Evolutionary conservation across 257 asterid genomes (phyloP).

Genomic region (Salvia miltiorrhiza): DNA sequence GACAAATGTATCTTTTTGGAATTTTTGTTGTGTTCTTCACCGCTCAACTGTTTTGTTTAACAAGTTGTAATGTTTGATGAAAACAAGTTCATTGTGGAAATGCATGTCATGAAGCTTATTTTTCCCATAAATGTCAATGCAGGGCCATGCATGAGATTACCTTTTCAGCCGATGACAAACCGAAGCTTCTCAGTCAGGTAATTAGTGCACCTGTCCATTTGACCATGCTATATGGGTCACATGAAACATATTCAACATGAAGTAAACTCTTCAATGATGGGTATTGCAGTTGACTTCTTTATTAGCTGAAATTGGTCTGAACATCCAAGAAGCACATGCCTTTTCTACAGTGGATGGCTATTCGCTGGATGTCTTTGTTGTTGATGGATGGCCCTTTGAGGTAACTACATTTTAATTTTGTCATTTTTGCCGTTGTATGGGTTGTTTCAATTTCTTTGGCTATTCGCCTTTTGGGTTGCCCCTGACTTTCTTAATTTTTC

Average conservation of each 20-base stretch:
- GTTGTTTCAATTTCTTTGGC: constrained; percentile 13
- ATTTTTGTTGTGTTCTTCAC: constrained; percentile 5
- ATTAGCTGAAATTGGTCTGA: constrained; percentile 88
- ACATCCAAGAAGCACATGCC: constrained; percentile 97
- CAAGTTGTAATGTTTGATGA: background rate
- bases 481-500: constrained; percentile 17
- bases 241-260: background rate
- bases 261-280: constrained; percentile 28
- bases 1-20: background rate
- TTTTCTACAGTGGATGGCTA: constrained; percentile 95
- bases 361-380: constrained; percentile 95
- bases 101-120: constrained; percentile 17
- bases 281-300: constrained; percentile 86
- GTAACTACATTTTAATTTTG: constrained; percentile 35
- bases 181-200: constrained; percentile 97
- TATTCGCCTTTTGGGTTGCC: background rate
- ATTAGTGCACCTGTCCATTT: constrained; percentile 13
- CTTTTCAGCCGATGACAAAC: constrained; percentile 85
- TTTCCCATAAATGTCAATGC: constrained; percentile 24
- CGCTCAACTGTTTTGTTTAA: background rate
- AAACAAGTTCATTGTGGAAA: constrained; percentile 9
- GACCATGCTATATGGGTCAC: background rate
- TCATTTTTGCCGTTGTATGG: background rate
- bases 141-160: constrained; percentile 99
- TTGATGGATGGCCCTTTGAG: constrained; percentile 96